phyloP scores from a whole-genome alignment of 2,329 filamentous ascomycete genomes.

The Cladophialophora carrionii region DNA sequence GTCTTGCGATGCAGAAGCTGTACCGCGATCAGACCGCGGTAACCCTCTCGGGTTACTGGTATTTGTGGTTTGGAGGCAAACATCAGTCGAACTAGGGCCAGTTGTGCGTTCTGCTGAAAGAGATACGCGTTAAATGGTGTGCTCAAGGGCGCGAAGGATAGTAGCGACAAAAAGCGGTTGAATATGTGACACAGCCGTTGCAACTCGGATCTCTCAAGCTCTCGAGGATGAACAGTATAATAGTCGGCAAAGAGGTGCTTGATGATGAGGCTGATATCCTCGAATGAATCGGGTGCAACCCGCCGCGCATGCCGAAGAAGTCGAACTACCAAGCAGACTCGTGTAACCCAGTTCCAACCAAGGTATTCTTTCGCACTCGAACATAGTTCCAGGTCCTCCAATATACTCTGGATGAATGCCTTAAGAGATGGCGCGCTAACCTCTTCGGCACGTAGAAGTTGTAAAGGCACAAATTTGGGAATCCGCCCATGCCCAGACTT shows the following conservation, averaged over 20 bases:
- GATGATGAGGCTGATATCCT: conserved; percentile 47
- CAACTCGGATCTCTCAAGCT: conserved; percentile 15
- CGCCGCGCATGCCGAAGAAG: conserved; percentile 56
- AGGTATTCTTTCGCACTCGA: conserved; percentile 18
- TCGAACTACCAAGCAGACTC: conserved; percentile 47
- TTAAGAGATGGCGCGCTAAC: conserved; percentile 50
- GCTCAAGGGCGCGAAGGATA: conserved; percentile 54
- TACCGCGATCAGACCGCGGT: conserved; percentile 59
- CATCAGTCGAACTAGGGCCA: conserved; percentile 62
- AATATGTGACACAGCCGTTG: conserved; percentile 41
- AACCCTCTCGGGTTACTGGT: conserved; percentile 61
- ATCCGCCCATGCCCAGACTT: conserved; percentile 35
- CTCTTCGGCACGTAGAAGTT: conserved; percentile 51
- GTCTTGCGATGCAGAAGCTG: conserved; percentile 64
- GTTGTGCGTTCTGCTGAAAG: conserved; percentile 61
- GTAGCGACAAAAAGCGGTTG: conserved; percentile 54
- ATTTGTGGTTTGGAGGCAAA: conserved; percentile 57
- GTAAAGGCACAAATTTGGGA: conserved; percentile 54
- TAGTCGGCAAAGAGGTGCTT: conserved; percentile 25
- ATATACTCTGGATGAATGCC: conserved; percentile 43
- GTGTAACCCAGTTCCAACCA: conserved; percentile 24
- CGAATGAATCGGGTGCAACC: conserved; percentile 53
- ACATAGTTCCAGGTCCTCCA: conserved; percentile 19
- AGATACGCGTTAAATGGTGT: conserved; percentile 55
- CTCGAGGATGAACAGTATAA: conserved; percentile 12